Evolutionary conservation across 495 filamentous ascomycete genomes (phyloP).

Genomic region (Penicillium waksmanii): DNA sequence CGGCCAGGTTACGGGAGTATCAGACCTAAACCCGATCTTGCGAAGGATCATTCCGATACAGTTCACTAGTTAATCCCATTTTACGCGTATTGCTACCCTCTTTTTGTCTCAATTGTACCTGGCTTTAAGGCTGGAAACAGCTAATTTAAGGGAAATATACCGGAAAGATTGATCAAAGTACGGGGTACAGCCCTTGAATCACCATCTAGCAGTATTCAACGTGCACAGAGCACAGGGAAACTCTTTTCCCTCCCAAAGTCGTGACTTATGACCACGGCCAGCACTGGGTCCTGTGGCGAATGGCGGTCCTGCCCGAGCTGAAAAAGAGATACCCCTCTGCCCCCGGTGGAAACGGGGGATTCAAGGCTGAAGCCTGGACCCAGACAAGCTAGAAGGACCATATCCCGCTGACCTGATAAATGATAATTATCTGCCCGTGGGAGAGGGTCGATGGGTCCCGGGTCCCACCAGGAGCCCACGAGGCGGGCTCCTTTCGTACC

Average conservation of each 20-base stretch:
- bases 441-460: constrained; percentile 4
- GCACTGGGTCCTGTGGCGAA: constrained; percentile 27
- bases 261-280: constrained; percentile 24
- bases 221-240: constrained; percentile 15
- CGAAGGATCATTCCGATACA: constrained; percentile 1
- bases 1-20: constrained; percentile 5
- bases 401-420: neutral
- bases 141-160: neutral
- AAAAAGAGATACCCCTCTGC: constrained; percentile 6
- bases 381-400: neutral
- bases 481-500: constrained; percentile 7
- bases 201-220: constrained; percentile 1
- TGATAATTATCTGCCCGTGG: neutral
- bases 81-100: neutral
- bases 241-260: neutral
- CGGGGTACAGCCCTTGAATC: constrained; percentile 5
- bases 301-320: constrained; percentile 25
- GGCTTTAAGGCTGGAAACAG: constrained; percentile 2
- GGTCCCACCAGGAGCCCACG: constrained; percentile 2
- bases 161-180: constrained; percentile 1
- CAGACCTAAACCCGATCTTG: constrained; percentile 6
- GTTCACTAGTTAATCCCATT: neutral
- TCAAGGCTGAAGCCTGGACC: constrained; percentile 1
- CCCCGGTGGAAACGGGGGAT: neutral
- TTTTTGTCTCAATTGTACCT: constrained; percentile 2